phyloP scores from a whole-genome alignment of 345 rosid genomes.

The Noccaea bulbosa region DNA sequence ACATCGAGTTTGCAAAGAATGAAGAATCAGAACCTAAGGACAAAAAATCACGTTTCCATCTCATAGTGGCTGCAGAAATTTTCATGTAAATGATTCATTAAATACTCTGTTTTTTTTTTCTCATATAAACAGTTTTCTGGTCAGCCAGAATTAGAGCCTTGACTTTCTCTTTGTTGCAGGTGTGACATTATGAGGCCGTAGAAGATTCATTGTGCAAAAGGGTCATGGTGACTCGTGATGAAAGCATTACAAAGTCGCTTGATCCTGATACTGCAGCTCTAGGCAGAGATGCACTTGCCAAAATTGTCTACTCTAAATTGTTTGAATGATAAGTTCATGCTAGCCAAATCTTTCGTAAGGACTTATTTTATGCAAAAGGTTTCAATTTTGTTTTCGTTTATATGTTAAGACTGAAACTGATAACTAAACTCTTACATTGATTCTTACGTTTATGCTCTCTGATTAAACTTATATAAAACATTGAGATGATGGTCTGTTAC shows the following conservation, averaged over 20 bases:
- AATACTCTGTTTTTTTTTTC: conserved; percentile 32
- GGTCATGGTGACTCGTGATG: conserved; percentile 95
- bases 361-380: conserved; percentile 1
- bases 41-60: conserved; percentile 77
- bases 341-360: neutral
- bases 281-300: conserved; percentile 96
- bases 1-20: conserved; percentile 81
- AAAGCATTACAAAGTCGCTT: conserved; percentile 88
- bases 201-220: conserved; percentile 96
- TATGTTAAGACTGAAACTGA: conserved; percentile 33
- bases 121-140: conserved; percentile 33
- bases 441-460: conserved; percentile 32
- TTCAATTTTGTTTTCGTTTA: conserved; percentile 48
- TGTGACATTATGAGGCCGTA: conserved; percentile 80
- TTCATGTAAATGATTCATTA: conserved; percentile 61
- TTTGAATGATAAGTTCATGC: conserved; percentile 81
- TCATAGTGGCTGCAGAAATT: conserved; percentile 81
- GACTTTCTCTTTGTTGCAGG: conserved; percentile 53
- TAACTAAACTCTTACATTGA: conserved; percentile 3
- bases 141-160: conserved; percentile 29
- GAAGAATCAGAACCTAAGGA: conserved; percentile 90
- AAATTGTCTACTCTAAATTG: conserved; percentile 84
- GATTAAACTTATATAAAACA: conserved; percentile 23
- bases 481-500: conserved; percentile 24
- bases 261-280: conserved; percentile 85